Evolutionary conservation across 129 eudicot genomes (phyloP), one percentile per base, ranked within the genome.

Genomic region (Helianthus tuberosus): DNA sequence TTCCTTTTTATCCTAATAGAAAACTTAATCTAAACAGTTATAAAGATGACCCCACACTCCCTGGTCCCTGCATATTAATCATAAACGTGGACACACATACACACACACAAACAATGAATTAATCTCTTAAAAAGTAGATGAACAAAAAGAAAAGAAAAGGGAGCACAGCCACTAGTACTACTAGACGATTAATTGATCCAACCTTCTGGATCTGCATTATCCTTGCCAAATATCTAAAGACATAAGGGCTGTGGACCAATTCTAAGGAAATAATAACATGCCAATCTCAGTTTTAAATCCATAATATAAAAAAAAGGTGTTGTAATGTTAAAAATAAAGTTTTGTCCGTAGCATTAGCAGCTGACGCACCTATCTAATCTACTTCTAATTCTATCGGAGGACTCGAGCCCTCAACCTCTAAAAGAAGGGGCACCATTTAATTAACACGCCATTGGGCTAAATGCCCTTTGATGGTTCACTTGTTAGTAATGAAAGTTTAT

Each of bases 171-270:
- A 64, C 69, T 64, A 64, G n/a, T 64, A 64, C 32, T 13, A 64
- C 32, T 13, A 64, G 16, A 61, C 7, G 17, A 32, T 64, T 64
- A 43, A 4, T 64, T 64, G 69, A 39, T 64, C 69, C 14, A 38
- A 64, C 41, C 69, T 41, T 43, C 69, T 39, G 35, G 52, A 64
- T 39, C 51, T 39, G 8, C 69, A 64, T 64, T 64, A 64, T 64
- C 69, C 52, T 39, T 43, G n/a, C 49, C 41, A 61, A 59, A 41
- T 64, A 64, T 64, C 51, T 41, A 43, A 64, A 41, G 32, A 61
- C 12, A 61, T 3, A 35, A 61, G 14, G 15, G 55, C 5, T 12
- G 13, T 50, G 55, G 54, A 49, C 46, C 46, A 41, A 41, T 41
- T 41, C 0, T 41, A 41, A 41, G 0, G 9, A 41, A 5, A 41